Evolutionary conservation across 177 flowering plant species (phyloP).

Genomic region (Vitis hybrid): DNA sequence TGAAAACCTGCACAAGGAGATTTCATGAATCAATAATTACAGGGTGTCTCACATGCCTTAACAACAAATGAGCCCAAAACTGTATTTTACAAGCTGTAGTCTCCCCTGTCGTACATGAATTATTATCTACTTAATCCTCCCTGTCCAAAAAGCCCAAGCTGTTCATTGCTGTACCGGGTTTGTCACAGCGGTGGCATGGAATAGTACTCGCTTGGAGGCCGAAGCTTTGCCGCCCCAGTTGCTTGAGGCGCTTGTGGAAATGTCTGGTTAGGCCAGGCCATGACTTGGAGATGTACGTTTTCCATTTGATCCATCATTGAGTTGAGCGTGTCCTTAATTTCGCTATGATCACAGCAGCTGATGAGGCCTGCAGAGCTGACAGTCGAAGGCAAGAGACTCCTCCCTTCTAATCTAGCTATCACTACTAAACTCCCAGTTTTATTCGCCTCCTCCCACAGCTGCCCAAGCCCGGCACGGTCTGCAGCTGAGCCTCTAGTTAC

Average conservation of each 20-base stretch:
- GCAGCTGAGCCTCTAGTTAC: conserved; percentile 47
- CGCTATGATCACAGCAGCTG: conserved; percentile 43
- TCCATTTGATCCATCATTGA: conserved; percentile 41
- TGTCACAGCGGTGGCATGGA: background rate
- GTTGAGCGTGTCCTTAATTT: conserved; percentile 35
- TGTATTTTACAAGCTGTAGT: too few relatives aligned
- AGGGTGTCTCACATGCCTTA: too few relatives aligned
- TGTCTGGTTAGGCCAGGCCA: conserved; percentile 43
- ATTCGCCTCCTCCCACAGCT: conserved; percentile 38
- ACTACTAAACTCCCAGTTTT: conserved; percentile 27
- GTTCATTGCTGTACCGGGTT: background rate
- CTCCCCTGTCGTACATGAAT: too few relatives aligned
- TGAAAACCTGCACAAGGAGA: too few relatives aligned
- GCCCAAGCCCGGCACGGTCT: conserved; percentile 44
- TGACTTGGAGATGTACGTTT: conserved; percentile 35
- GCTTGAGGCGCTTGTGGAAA: conserved; percentile 3
- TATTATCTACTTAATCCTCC: too few relatives aligned
- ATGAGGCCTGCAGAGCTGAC: conserved; percentile 41
- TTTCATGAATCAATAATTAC: too few relatives aligned
- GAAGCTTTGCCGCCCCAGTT: conserved; percentile 18
- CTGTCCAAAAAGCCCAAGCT: too few relatives aligned
- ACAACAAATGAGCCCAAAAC: too few relatives aligned
- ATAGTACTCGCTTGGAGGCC: conserved; percentile 22
- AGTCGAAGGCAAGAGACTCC: conserved; percentile 45
- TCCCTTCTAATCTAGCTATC: conserved; percentile 54